Evolutionary conservation across 768 basidiomycete species (phyloP).

Genomic region (Hericium rajendrae): DNA sequence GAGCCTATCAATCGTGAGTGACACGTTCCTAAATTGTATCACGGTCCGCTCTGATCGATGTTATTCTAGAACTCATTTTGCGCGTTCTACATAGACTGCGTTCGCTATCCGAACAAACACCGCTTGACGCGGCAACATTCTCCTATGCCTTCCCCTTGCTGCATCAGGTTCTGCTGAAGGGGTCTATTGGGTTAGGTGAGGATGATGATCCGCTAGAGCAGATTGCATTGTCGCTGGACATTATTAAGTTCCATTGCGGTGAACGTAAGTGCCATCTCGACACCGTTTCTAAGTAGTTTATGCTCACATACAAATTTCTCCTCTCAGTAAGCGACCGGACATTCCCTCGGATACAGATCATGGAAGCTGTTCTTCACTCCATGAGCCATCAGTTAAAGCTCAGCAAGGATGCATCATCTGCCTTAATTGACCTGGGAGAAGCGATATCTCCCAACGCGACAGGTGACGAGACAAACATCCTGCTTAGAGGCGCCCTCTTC

Average conservation of each 20-base stretch:
- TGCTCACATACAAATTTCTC: not conserved
- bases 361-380: conserved; percentile 60
- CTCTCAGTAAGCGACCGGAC: conserved; percentile 51
- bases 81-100: conserved; percentile 82
- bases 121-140: conserved; percentile 82
- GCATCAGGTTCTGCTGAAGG: conserved; percentile 52
- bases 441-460: conserved; percentile 62
- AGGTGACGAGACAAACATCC: conserved; percentile 47
- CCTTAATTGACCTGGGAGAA: conserved; percentile 73
- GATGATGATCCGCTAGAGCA: conserved; percentile 78
- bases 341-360: conserved; percentile 67
- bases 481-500: conserved; percentile 67
- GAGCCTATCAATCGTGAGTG: conserved; percentile 57
- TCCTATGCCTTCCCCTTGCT: conserved; percentile 74
- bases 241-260: conserved; percentile 60
- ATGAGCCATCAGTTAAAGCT: conserved; percentile 73
- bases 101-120: conserved; percentile 67
- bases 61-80: conserved; percentile 55
- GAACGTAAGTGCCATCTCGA: conserved; percentile 47
- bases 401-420: conserved; percentile 73
- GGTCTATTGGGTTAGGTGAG: conserved; percentile 56
- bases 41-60: not conserved
- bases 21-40: not conserved
- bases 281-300: not conserved
- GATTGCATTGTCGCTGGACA: conserved; percentile 59